Evolutionary conservation across 352 stramenopile species (phyloP), one percentile per base, ranked within the genome.

Genomic region (Lagenidium sp.): DNA sequence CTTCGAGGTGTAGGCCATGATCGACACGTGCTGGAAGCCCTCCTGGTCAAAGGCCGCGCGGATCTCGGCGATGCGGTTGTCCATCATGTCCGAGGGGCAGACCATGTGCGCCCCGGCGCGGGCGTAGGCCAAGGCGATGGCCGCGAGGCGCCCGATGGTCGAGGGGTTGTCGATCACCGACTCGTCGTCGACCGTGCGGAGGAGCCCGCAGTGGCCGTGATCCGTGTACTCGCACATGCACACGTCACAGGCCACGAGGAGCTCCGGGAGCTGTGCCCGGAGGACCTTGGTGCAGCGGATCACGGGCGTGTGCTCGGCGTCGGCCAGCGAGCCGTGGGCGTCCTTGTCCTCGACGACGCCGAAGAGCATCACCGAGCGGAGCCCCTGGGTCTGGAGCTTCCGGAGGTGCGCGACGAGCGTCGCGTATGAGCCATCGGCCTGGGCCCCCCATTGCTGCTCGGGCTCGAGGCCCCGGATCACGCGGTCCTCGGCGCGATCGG

Each of bases 1-100:
- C 66, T 99, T 99, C 44, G 96, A 97, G 43, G 97, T 98, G 81
- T 99, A 99, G 16, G 94, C 86, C 65, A 99, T 93, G 65, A 99
- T 98, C 28, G 87, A 98, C 45, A 99, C 95, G 76, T 99, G 91
- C 49, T 91, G 94, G 70, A 97, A 98, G 36, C 89, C 93, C 53
- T 98, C 85, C 7, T 82, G 81, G 60, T 99, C 95, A 36, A 99
- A 83, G 30, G 88, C 80, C 60, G 91, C 70, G 48, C 97, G 85
- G 60, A 99, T 98, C 19, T 80, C 79, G 28, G 78, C 88, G 24
- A 99, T 96, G 46, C 96, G 90, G 43, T 97, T 96, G 75, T 99
- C 97, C 95, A 98, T 96, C 85, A 97, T 96, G 68, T 97, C 86
- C 31, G 70, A 94, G 23, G 96, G 97, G 36, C 94, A 97, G 41